Evolutionary conservation across 345 rosid genomes (phyloP).

Genomic region (Pugionium cornutum): DNA sequence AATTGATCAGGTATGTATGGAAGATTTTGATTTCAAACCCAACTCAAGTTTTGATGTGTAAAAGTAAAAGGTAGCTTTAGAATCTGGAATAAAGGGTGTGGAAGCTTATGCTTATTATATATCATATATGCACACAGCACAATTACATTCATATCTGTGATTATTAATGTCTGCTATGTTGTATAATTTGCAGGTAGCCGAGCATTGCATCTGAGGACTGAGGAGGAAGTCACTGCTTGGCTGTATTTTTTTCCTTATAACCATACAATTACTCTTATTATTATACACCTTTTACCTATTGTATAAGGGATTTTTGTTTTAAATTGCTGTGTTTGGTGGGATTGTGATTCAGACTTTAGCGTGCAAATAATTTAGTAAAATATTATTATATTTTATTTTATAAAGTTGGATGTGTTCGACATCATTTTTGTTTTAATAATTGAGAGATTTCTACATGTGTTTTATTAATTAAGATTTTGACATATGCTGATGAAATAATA

Average conservation of each 20-base stretch:
- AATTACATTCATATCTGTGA: neutral
- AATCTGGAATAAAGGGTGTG: conserved; percentile 30
- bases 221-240: conserved; percentile 34
- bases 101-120: conserved; percentile 31
- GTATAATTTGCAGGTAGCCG: conserved; percentile 19
- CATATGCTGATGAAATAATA: too few species aligned
- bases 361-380: neutral
- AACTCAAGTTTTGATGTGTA: conserved; percentile 19
- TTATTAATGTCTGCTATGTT: conserved; percentile 5
- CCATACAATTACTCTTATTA: conserved; percentile 31
- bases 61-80: conserved; percentile 10
- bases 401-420: too few species aligned
- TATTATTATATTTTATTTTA: too few species aligned
- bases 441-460: too few species aligned
- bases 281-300: conserved; percentile 23
- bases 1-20: conserved; percentile 35
- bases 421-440: too few species aligned
- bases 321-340: conserved; percentile 19
- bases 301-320: conserved; percentile 25
- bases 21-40: conserved; percentile 1
- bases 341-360: conserved; percentile 20
- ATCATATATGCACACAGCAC: neutral
- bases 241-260: conserved; percentile 22
- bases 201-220: conserved; percentile 16
- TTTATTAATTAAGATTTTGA: too few species aligned